Percentiles rank a stretch among this genome's conserved stretches.
phyloP scores from a whole-genome alignment of 139 green algal genomes.

The Coccomyxa sp. region DNA sequence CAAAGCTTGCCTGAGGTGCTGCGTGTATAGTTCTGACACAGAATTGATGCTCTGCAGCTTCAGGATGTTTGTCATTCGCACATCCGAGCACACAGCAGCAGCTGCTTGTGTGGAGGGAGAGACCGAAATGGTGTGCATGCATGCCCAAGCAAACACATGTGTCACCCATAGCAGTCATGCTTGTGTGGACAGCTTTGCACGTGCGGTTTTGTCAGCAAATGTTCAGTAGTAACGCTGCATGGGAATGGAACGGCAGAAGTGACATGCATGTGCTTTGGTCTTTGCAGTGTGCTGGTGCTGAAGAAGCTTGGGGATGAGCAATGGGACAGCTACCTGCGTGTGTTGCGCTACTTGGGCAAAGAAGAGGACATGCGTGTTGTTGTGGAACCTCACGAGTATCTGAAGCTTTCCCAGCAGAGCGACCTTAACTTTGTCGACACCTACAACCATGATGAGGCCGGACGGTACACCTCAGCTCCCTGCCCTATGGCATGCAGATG shows the following conservation, averaged over 20 bases:
- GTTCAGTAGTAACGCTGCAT: no score
- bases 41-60: slow-evolving; percentile 10
- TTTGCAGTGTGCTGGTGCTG: slow-evolving; percentile 84
- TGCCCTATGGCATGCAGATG: background rate
- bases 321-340: slow-evolving; percentile 54
- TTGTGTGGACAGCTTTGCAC: no score
- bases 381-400: slow-evolving; percentile 80
- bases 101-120: slow-evolving; percentile 90
- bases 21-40: background rate
- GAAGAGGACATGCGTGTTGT: slow-evolving; percentile 76
- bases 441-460: background rate
- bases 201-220: no score
- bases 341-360: slow-evolving; percentile 58
- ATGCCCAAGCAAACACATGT: background rate
- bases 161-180: no score
- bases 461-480: background rate
- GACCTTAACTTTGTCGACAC: slow-evolving; percentile 2
- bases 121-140: slow-evolving; percentile 59
- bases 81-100: slow-evolving; percentile 94
- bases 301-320: slow-evolving; percentile 94
- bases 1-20: no score
- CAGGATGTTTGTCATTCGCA: slow-evolving; percentile 72
- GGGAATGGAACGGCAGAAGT: no score
- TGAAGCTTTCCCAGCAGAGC: slow-evolving; percentile 21
- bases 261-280: background rate